Evolutionary conservation across 2,329 filamentous ascomycete species (phyloP), one percentile per base, ranked within the genome.

Genomic region (Pezicula rhizophila): DNA sequence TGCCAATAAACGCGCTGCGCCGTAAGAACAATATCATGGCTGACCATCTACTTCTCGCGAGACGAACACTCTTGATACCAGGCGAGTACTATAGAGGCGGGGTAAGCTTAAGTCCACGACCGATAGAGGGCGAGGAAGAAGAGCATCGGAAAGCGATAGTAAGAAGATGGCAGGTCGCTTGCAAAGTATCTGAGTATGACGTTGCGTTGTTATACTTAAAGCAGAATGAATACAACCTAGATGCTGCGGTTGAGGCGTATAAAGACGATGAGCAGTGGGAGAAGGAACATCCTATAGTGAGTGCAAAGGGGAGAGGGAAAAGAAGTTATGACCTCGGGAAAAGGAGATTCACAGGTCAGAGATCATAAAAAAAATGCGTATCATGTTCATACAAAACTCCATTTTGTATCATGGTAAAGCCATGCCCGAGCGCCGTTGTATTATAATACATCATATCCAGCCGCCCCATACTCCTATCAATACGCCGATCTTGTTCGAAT

Each of bases 231-330:
- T 89, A 86, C 64, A 75, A 89, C 57, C 69, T 91, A 14, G 78
- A 81, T 3, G 65, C 68, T 25, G 87, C 87, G 0, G 75, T 86
- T 6, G 73, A 77, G 34, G 73, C 77, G 3, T 90, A 80, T 64
- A 73, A 78, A 54, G 84, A 80, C 3, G 88, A 93, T 54, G 87
- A 90, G 64, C 73, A 72, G 46, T 92, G 87, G 88, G 88, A 89
- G 68, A 77, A 73, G 57, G 76, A 78, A 11, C 78, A 92, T 60
- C 84, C 85, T 0, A 62, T 82, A 42, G 67, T 75, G 6, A 68
- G 67, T 37, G 65, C 66, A 50, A 74, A 73, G 55, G 68, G 68
- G n/a, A 75, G 74, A 40, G 57, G 57, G 51, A 64, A 59, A 52
- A 69, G 62, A 51, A 59, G 51, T 50, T 57, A 59, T 42, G 63